A percentile compares a stretch with the other conserved stretches of the same genome.
These are phyloP conservation scores for Botrytis elliptica DNA, from an alignment of 2,329 filamentous ascomycete genomes.

Conservation along the genomic window DNA sequence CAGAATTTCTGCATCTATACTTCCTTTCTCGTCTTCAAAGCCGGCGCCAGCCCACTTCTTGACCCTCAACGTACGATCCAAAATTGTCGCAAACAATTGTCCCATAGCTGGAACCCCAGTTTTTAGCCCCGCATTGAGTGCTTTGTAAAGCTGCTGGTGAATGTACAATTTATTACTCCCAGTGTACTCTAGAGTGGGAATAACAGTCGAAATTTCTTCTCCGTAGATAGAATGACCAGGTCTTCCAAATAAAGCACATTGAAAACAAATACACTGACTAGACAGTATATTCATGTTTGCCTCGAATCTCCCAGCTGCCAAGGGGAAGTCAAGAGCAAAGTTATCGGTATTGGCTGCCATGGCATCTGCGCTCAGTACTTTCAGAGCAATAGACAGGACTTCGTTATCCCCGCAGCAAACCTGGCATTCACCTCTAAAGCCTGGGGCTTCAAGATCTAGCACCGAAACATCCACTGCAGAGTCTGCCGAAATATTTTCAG, in stretches of 20 bases:
- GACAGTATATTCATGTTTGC: neutral
- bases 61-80: neutral
- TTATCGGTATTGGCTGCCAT: conserved; percentile 3
- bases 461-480: conserved; percentile 3
- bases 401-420: neutral
- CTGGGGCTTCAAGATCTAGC: neutral
- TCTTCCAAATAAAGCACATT: conserved; percentile 1
- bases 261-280: conserved; percentile 10
- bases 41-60: neutral
- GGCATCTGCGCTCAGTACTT: neutral
- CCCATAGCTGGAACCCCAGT: neutral
- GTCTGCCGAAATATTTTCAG: neutral
- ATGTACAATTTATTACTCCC: neutral
- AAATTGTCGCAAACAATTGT: neutral
- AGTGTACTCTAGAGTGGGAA: neutral
- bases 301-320: neutral
- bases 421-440: neutral
- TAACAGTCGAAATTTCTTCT: neutral
- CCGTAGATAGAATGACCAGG: neutral
- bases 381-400: neutral
- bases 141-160: neutral
- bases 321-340: neutral
- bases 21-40: neutral
- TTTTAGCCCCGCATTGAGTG: neutral
- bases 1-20: neutral